phyloP scores from a whole-genome alignment of 768 basidiomycete species.

The Boletellus ananiceps region DNA sequence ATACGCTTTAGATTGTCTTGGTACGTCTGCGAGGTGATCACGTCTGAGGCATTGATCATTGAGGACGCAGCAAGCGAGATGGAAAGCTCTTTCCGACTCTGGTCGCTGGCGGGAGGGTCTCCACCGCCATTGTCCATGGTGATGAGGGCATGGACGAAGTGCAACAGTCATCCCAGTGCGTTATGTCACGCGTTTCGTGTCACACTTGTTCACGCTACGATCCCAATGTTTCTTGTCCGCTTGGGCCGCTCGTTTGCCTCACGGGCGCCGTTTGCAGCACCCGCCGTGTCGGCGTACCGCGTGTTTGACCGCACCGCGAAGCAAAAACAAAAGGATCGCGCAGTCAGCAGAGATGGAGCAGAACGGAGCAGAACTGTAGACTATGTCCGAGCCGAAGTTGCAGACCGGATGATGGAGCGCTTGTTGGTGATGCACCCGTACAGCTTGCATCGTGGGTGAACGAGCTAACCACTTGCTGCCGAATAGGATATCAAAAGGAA shows the following conservation, averaged over 20 bases:
- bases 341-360: conserved; percentile 55
- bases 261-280: conserved; percentile 38
- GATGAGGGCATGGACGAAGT: not conserved
- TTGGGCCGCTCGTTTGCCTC: conserved; percentile 45
- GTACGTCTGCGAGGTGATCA: conserved; percentile 19
- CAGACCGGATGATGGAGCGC: conserved; percentile 86
- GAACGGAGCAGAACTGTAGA: conserved; percentile 73
- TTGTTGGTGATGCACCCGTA: conserved; percentile 55
- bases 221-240: conserved; percentile 3
- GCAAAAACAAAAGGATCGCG: conserved; percentile 69
- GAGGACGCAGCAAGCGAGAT: conserved; percentile 22
- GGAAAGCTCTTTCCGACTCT: conserved; percentile 7
- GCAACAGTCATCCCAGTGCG: not conserved
- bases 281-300: conserved; percentile 53
- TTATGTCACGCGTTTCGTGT: conserved; percentile 15
- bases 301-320: conserved; percentile 87
- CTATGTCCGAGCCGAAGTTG: conserved; percentile 88
- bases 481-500: conserved; percentile 85
- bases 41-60: conserved; percentile 22
- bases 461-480: conserved; percentile 1
- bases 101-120: conserved; percentile 3
- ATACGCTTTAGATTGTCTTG: conserved; percentile 23
- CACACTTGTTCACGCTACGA: conserved; percentile 14
- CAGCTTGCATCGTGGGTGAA: not conserved
- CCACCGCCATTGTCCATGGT: conserved; percentile 16